Base-by-base conservation (phyloP, 2,329 filamentous ascomycete genomes). In the Helotiales sp. region DNA sequence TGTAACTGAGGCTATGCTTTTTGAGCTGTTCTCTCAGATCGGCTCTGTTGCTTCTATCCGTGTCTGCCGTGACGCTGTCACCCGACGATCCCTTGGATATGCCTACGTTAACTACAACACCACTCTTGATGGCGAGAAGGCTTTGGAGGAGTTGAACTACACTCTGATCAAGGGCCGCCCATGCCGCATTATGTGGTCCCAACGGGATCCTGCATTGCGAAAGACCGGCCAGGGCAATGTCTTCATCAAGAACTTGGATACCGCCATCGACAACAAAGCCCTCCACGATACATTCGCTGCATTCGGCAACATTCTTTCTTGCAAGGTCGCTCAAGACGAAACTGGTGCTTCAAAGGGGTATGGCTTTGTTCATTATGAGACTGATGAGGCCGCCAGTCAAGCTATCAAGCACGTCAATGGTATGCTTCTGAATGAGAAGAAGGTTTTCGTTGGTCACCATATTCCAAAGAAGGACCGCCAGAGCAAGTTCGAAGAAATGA, bases 401-500 rank as follows among this genome's bases (percentile, higher is more conserved):
- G 95, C 95, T 72, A 99, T 99, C 84, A 98, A 98, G 85, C 93
- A 96, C 73, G 95, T 99, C 73, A 99, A 99, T 77, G 95, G 95
- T 76, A 99, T 99, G 95, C 82, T 99, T 75, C 79, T 99, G 74
- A 99, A 99, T 81, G 95, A 99, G 86, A 99, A 99, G 89, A 99
- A 99, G 86, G 95, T 99, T 65, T 99, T 96, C 70, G 95, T 99
- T 69, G 95, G 95, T 65, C 93, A 97, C 79, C 95, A 99, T 80
- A 98, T 99, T 72, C 93, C 95, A 76, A 98, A 98, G 89, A 98
- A 98, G 85, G 95, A 99, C 74, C 93, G 95, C 71, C 95, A 98
- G 85, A 96, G 91, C 91, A 99, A 99, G 82, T 98, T 98, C 70
- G 95, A 99, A 82, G 95, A 99, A 84, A 99, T 99, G 93, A 99